Evolutionary conservation across 331 rosid species (phyloP).

Genomic region (Ulmus americana): DNA sequence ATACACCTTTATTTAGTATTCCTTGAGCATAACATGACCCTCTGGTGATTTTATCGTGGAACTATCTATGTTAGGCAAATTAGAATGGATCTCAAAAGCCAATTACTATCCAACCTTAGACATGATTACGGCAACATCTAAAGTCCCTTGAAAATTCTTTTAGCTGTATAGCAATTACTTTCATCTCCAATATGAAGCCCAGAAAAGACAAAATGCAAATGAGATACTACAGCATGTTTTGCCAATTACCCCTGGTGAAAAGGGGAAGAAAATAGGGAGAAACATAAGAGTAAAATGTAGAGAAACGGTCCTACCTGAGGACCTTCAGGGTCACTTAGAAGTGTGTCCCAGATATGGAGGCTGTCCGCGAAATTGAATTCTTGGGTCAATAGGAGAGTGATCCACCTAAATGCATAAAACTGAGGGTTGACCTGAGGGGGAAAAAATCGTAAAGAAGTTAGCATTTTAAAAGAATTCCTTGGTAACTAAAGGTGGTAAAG

Average conservation of each 20-base stretch:
- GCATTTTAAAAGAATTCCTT: not conserved
- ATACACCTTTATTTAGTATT: not conserved
- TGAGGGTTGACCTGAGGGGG: slow-evolving; percentile 57
- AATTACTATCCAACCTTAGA: not conserved
- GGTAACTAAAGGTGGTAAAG: not conserved
- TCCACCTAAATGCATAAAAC: slow-evolving; percentile 97
- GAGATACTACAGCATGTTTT: no score
- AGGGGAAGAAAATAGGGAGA: not conserved
- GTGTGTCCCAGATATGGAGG: slow-evolving; percentile 92
- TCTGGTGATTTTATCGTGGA: not conserved
- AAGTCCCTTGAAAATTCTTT: not conserved
- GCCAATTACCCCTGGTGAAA: not conserved
- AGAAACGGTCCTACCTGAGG: slow-evolving; percentile 51
- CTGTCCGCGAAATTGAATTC: slow-evolving; percentile 95
- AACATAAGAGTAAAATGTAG: not conserved
- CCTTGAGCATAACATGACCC: not conserved
- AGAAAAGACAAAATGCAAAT: no score
- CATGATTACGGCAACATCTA: not conserved
- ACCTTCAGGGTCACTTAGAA: slow-evolving; percentile 91
- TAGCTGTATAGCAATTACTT: no score
- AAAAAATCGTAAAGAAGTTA: slow-evolving; percentile 14
- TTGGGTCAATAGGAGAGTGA: slow-evolving; percentile 94
- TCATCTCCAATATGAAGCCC: no score
- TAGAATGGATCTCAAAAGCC: not conserved
- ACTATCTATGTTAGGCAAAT: not conserved